Percentiles rank a stretch among this genome's conserved stretches.
phyloP scores from a whole-genome alignment of 2,329 filamentous ascomycete genomes.

The Pochonia chlamydosporia region DNA sequence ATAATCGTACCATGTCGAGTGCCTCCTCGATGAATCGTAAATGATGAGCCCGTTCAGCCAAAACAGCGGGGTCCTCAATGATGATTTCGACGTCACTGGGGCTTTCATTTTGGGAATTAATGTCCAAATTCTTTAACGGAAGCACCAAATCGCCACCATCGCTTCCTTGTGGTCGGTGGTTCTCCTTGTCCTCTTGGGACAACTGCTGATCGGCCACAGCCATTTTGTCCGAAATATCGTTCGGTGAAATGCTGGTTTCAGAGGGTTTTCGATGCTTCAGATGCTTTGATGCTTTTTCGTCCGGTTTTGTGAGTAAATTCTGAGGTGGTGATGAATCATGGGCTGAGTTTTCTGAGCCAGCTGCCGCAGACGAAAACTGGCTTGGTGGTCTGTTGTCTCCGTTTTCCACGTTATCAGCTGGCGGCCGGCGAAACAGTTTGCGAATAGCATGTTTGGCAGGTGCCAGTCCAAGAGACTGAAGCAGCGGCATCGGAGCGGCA shows the following conservation, averaged over 20 bases:
- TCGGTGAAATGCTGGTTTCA: background rate
- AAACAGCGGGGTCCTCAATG: conserved; percentile 20
- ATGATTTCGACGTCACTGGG: too few relatives aligned
- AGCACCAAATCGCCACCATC: conserved; percentile 5
- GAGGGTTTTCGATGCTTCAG: background rate
- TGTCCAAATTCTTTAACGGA: conserved; percentile 14
- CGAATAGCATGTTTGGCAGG: conserved; percentile 25
- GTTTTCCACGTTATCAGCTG: conserved; percentile 14
- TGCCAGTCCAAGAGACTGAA: conserved; percentile 24
- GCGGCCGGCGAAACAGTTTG: conserved; percentile 22
- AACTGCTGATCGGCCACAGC: conserved; percentile 10
- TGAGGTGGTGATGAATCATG: background rate
- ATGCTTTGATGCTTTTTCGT: background rate
- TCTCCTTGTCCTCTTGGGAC: conserved; percentile 22
- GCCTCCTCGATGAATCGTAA: conserved; percentile 74
- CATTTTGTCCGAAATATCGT: background rate
- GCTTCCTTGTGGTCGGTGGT: conserved; percentile 15
- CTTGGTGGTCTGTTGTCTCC: background rate
- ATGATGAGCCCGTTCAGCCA: conserved; percentile 28
- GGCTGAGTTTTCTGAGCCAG: background rate
- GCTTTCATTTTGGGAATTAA: conserved; percentile 9
- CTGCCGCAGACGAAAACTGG: background rate
- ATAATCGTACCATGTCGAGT: conserved; percentile 66
- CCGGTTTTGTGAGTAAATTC: conserved; percentile 5
- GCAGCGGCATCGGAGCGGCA: conserved; percentile 16